phyloP scores from a whole-genome alignment of 176 grass and related monocot species.

The Chloris gayana region DNA sequence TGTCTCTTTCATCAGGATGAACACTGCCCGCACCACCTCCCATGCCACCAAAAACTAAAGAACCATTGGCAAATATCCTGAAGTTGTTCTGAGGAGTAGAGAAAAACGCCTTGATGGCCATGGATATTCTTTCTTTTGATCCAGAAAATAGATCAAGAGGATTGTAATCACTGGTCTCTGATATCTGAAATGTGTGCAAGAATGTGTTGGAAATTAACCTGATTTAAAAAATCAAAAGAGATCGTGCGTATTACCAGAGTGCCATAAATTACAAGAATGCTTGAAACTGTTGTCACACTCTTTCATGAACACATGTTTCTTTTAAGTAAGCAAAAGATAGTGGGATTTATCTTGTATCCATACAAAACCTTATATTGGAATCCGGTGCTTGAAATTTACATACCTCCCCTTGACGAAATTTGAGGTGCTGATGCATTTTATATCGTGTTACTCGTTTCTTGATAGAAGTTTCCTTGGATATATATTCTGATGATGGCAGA shows the following conservation, averaged over 20 bases:
- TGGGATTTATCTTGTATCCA: slow-evolving; percentile 8
- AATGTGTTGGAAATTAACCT: slow-evolving; percentile 26
- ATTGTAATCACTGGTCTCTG: slow-evolving; percentile 67
- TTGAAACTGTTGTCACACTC: background rate
- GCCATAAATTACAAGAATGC: slow-evolving; percentile 22
- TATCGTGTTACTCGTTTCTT: slow-evolving; percentile 87
- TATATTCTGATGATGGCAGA: slow-evolving; percentile 89
- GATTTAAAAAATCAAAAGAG: slow-evolving; percentile 22
- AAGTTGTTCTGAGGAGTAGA: slow-evolving; percentile 87
- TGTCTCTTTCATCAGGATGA: slow-evolving; percentile 44
- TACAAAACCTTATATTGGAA: background rate
- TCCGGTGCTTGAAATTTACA: background rate
- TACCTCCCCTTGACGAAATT: slow-evolving; percentile 79
- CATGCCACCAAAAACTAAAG: slow-evolving; percentile 79
- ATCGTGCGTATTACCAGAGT: slow-evolving; percentile 14
- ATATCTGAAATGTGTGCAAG: slow-evolving; percentile 71
- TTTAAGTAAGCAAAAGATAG: slow-evolving; percentile 5
- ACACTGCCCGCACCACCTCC: slow-evolving; percentile 56
- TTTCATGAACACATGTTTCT: background rate
- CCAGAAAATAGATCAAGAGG: slow-evolving; percentile 91
- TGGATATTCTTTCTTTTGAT: slow-evolving; percentile 82
- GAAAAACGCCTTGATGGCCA: slow-evolving; percentile 70
- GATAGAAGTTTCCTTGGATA: slow-evolving; percentile 69
- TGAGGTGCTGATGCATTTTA: slow-evolving; percentile 93
- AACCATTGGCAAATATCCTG: slow-evolving; percentile 79